Evolutionary conservation across 2,329 filamentous ascomycete species (phyloP).

Genomic region (Zymoseptoria passerinii): DNA sequence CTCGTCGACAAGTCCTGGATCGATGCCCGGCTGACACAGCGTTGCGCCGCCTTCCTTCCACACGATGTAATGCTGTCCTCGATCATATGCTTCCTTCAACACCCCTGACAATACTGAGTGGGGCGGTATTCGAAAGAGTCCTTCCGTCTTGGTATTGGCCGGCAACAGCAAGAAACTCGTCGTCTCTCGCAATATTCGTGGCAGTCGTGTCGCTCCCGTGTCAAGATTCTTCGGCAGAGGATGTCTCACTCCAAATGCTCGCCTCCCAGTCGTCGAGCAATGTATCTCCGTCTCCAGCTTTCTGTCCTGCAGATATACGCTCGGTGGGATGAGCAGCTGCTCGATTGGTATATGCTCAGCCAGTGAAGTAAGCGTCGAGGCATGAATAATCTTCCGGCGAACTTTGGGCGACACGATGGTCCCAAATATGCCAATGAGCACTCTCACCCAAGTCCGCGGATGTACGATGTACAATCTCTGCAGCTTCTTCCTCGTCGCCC

Average conservation of each 20-base stretch:
- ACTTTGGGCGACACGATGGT: constrained; percentile 51
- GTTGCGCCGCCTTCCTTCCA: constrained; percentile 41
- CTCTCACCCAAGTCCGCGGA: constrained; percentile 49
- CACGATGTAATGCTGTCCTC: constrained; percentile 46
- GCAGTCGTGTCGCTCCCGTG: constrained; percentile 40
- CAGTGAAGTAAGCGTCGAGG: constrained; percentile 42
- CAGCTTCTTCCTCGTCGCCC: constrained; percentile 48
- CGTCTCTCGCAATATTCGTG: constrained; percentile 46
- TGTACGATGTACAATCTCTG: constrained; percentile 51
- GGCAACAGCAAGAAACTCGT: constrained; percentile 44
- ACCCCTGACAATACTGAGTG: constrained; percentile 43
- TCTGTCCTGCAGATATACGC: constrained; percentile 47
- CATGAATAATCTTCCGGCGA: constrained; percentile 49
- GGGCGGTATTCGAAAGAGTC: constrained; percentile 47
- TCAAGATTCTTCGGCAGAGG: constrained; percentile 40
- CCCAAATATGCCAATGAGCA: constrained; percentile 48
- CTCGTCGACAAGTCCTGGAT: constrained; percentile 32
- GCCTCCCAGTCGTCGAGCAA: constrained; percentile 32
- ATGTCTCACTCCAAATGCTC: constrained; percentile 41
- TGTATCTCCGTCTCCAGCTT: constrained; percentile 42
- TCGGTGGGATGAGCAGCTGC: constrained; percentile 45
- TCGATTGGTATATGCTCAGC: constrained; percentile 46
- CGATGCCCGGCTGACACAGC: constrained; percentile 32
- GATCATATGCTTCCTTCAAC: constrained; percentile 47
- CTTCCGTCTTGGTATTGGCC: constrained; percentile 42